These are phyloP conservation scores for Cutaneotrichosporon mucoides DNA, from an alignment of 1,284 basidiomycete genomes.

Conservation along the genomic window DNA sequence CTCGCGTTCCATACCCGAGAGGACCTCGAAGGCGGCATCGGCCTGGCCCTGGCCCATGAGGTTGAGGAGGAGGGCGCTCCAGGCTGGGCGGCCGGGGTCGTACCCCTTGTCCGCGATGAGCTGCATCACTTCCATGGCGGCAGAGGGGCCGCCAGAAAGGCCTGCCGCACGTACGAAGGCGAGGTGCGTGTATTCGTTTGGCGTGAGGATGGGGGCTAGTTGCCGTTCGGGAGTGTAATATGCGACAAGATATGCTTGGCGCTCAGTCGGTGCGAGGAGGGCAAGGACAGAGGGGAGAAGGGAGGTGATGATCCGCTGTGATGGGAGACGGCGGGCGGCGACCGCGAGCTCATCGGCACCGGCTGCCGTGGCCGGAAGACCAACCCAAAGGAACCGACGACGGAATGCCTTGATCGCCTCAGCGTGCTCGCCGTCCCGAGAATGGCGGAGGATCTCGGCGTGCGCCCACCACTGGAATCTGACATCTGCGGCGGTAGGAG, in stretches of 20 bases:
- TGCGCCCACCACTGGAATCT: slow-evolving; percentile 25
- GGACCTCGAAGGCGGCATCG: slow-evolving; percentile 20
- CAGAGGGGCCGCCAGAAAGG: slow-evolving; percentile 14
- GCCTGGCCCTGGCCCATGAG: slow-evolving; percentile 20
- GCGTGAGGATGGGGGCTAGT: slow-evolving; percentile 23
- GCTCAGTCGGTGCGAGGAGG: slow-evolving; percentile 11
- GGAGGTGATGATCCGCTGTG: slow-evolving; percentile 24
- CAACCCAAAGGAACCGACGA: slow-evolving; percentile 31
- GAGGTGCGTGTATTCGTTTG: slow-evolving; percentile 24
- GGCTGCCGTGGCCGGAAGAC: slow-evolving; percentile 19
- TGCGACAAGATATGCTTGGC: slow-evolving; percentile 11
- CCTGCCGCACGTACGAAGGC: slow-evolving; percentile 26
- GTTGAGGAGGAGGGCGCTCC: slow-evolving; percentile 24
- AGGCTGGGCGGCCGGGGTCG: slow-evolving; percentile 19
- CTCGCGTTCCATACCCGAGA: slow-evolving; percentile 23
- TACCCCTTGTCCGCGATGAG: slow-evolving; percentile 14
- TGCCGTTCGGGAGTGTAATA: slow-evolving; percentile 18
- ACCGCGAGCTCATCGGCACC: neutral
- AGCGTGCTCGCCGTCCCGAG: slow-evolving; percentile 13
- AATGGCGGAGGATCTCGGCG: slow-evolving; percentile 28
- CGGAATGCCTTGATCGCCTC: slow-evolving; percentile 27
- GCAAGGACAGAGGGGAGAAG: slow-evolving; percentile 29
- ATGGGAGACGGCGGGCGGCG: slow-evolving; percentile 18
- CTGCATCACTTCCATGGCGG: slow-evolving; percentile 17
- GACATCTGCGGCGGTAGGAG: neutral